phyloP scores from a whole-genome alignment of 2,329 filamentous ascomycete genomes.

The Aspergillus ustus region DNA sequence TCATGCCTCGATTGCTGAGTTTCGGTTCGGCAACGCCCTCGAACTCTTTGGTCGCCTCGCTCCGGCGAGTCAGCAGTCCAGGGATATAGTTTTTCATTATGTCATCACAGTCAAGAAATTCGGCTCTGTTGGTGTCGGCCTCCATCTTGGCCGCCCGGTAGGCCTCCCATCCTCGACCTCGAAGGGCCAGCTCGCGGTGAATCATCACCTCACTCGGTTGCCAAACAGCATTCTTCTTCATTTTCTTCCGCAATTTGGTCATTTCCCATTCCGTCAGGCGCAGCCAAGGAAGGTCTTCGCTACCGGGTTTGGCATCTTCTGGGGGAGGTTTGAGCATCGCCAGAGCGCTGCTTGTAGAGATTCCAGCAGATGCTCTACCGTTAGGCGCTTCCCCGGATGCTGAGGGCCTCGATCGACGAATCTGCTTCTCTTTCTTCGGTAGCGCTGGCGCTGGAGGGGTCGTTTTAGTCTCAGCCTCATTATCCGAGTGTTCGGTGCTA shows the following conservation, averaged over 20 bases:
- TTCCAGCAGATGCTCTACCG: constrained; percentile 43
- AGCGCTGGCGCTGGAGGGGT: constrained; percentile 29
- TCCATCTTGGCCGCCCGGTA: constrained; percentile 55
- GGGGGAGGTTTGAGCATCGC: constrained; percentile 64
- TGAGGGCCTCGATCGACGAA: constrained; percentile 29
- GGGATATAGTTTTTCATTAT: constrained; percentile 43
- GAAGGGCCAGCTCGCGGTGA: constrained; percentile 63
- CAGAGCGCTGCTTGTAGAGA: constrained; percentile 66
- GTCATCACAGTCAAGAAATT: constrained; percentile 63
- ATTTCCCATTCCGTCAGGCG: constrained; percentile 70
- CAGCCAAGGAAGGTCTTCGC: constrained; percentile 66
- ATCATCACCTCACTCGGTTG: constrained; percentile 71
- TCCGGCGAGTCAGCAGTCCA: constrained; percentile 46
- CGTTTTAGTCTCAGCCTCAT: constrained; percentile 39
- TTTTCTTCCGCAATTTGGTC: constrained; percentile 68
- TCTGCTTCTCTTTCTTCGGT: constrained; percentile 50
- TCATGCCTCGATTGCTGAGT: constrained; percentile 63
- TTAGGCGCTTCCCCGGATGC: constrained; percentile 14
- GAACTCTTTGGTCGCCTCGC: constrained; percentile 45
- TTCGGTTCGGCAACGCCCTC: constrained; percentile 53
- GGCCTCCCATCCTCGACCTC: constrained; percentile 59
- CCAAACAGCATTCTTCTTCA: constrained; percentile 75
- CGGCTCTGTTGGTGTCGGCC: constrained; percentile 56
- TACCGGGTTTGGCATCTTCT: constrained; percentile 62
- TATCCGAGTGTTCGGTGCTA: constrained; percentile 52